Evolutionary conservation across 2,329 filamentous ascomycete genomes (phyloP).

Genomic region (Clonostachys rhizophaga): DNA sequence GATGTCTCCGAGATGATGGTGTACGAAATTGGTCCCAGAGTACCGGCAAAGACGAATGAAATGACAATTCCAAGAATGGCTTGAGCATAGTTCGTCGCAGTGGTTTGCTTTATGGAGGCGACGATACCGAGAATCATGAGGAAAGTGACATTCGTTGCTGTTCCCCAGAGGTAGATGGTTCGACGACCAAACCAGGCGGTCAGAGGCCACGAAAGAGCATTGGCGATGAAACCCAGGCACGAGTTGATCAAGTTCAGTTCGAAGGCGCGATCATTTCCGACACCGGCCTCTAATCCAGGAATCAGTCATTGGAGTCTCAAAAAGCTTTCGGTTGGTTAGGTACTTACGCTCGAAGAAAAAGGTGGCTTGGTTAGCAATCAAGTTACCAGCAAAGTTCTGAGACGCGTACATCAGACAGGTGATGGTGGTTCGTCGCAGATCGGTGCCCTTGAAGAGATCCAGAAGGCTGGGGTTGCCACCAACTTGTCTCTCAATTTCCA

Average conservation of each 20-base stretch:
- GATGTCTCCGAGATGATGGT: conserved; percentile 37
- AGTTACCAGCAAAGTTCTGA: conserved; percentile 31
- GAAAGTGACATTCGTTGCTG: conserved; percentile 39
- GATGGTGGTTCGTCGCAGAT: conserved; percentile 40
- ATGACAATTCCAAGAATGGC: conserved; percentile 39
- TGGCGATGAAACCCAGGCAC: conserved; percentile 32
- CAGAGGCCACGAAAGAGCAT: conserved; percentile 38
- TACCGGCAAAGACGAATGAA: conserved; percentile 36
- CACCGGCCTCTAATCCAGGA: too few species aligned
- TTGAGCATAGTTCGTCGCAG: conserved; percentile 28
- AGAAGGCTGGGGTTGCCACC: conserved; percentile 32
- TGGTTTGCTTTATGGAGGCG: conserved; percentile 16
- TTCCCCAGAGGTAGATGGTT: conserved; percentile 37
- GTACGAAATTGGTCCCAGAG: conserved; percentile 39
- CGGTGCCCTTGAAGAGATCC: conserved; percentile 41
- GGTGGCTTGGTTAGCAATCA: conserved; percentile 55
- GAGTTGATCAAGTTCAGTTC: conserved; percentile 24
- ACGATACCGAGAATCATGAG: conserved; percentile 36
- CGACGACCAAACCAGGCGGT: conserved; percentile 42
- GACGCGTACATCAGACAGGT: conserved; percentile 36
- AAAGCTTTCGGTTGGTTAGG: too few species aligned
- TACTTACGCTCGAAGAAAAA: conserved; percentile 35
- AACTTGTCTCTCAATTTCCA: conserved; percentile 37
- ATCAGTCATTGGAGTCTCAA: too few species aligned
- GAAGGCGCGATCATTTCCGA: conserved; percentile 31